Evolutionary conservation across 2,329 filamentous ascomycete genomes (phyloP).

Genomic region (Microcyclospora pomicola): DNA sequence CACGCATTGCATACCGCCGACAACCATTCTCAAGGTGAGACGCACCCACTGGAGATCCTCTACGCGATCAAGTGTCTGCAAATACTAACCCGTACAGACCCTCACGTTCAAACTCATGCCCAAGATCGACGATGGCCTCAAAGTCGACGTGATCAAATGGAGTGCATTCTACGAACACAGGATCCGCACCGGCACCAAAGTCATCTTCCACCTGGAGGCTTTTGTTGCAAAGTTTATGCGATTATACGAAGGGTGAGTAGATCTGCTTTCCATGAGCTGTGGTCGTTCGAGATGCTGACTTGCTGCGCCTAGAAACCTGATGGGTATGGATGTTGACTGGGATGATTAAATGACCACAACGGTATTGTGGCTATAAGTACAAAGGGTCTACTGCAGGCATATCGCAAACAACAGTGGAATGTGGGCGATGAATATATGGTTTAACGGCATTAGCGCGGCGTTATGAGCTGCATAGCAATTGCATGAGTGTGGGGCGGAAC

Average conservation of each 20-base stretch:
- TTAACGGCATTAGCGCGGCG: no score
- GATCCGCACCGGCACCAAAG: constrained; percentile 73
- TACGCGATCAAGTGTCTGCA: neutral
- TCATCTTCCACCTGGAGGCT: constrained; percentile 95
- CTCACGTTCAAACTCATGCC: constrained; percentile 85
- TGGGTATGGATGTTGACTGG: constrained; percentile 62
- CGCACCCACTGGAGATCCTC: neutral
- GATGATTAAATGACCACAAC: constrained; percentile 13
- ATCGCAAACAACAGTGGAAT: no score
- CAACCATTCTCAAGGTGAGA: constrained; percentile 83
- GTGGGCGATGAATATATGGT: no score
- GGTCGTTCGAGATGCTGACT: constrained; percentile 5
- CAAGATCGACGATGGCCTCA: constrained; percentile 76
- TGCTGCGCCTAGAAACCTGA: constrained; percentile 37
- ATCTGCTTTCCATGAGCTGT: neutral
- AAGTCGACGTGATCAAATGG: constrained; percentile 89
- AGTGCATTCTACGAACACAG: constrained; percentile 95
- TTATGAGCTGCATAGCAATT: no score
- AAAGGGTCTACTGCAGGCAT: no score
- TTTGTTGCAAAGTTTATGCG: constrained; percentile 99
- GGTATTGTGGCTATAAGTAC: no score
- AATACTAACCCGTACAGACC: constrained; percentile 38
- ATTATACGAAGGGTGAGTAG: constrained; percentile 68
- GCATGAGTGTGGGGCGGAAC: no score
- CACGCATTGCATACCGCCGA: constrained; percentile 92